These are phyloP conservation scores for Tetraselmis chui DNA, from an alignment of 139 green algal genomes.

Conservation along the genomic window DNA sequence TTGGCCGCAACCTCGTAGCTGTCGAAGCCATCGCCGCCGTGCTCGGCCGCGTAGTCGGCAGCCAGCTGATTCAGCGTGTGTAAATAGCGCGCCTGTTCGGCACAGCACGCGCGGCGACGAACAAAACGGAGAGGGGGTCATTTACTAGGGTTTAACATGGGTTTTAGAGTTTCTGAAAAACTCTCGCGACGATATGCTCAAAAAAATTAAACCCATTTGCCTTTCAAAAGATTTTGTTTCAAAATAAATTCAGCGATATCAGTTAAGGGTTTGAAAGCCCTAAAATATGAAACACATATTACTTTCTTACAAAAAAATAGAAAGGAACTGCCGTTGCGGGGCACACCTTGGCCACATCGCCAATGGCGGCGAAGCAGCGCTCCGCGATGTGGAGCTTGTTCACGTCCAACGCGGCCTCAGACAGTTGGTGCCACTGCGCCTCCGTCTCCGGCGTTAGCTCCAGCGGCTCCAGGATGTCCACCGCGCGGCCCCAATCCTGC, in stretches of 20 bases:
- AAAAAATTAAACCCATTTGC: too few species aligned
- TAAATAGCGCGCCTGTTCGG: slow-evolving; percentile 49
- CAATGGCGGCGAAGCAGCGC: slow-evolving; percentile 66
- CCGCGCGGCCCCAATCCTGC: slow-evolving; percentile 26
- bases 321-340: too few species aligned
- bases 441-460: slow-evolving; percentile 67
- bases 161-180: too few species aligned
- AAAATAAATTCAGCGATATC: too few species aligned
- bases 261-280: too few species aligned
- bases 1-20: slow-evolving; percentile 41
- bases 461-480: slow-evolving; percentile 64
- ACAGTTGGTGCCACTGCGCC: slow-evolving; percentile 66
- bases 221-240: too few species aligned
- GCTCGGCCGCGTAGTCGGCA: slow-evolving; percentile 13
- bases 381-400: slow-evolving; percentile 58
- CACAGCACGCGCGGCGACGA: too few species aligned
- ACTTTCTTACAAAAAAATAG: too few species aligned
- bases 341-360: slow-evolving; percentile 42
- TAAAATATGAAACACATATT: too few species aligned
- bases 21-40: slow-evolving; percentile 36
- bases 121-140: too few species aligned
- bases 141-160: too few species aligned
- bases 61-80: slow-evolving; percentile 36
- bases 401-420: slow-evolving; percentile 27
- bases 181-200: too few species aligned